Conservation (phyloP, 257 asterid genomes). For the Fraxinus anomala region DNA sequence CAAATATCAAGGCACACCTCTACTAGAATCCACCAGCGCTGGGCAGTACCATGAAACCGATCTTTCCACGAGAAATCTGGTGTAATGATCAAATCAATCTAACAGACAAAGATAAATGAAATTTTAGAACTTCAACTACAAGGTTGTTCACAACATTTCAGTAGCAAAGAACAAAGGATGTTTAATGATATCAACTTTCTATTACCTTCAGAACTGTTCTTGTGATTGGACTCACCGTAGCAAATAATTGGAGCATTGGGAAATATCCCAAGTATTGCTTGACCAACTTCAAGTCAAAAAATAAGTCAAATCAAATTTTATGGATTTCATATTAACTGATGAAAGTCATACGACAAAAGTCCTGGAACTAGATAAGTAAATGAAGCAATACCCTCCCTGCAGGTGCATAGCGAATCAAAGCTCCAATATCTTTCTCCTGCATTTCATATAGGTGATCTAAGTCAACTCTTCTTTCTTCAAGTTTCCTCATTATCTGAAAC, state of each 20-base stretch:
- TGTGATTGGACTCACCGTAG: constrained; percentile 96
- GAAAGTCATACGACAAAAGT: constrained; percentile 7
- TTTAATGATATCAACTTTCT: constrained; percentile 28
- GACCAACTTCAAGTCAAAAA: constrained; percentile 59
- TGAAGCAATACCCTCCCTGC: constrained; percentile 82
- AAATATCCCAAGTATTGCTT: constrained; percentile 81
- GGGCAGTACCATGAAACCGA: constrained; percentile 91
- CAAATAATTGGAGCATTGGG: constrained; percentile 82
- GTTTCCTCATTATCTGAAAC: constrained; percentile 86
- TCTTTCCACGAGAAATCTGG: constrained; percentile 95
- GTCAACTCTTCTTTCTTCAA: constrained; percentile 79
- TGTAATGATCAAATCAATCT: constrained; percentile 85
- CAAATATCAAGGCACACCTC: constrained; percentile 58
- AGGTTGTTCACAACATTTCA: constrained; percentile 16
- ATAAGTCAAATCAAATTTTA: constrained; percentile 29
- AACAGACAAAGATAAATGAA: constrained; percentile 26
- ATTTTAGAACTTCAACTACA: constrained; percentile 3
- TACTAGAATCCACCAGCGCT: constrained; percentile 96
- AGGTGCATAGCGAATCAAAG: constrained; percentile 87
- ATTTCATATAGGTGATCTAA: constrained; percentile 83
- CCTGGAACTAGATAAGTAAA: constrained; percentile 27
- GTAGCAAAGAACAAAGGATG: constrained; percentile 22
- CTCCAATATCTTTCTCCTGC: constrained; percentile 92
- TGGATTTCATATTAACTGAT: constrained; percentile 13
- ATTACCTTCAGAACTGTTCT: constrained; percentile 96